Conservation (phyloP, 331 rosid genomes). For the Rosa hybrid region DNA sequence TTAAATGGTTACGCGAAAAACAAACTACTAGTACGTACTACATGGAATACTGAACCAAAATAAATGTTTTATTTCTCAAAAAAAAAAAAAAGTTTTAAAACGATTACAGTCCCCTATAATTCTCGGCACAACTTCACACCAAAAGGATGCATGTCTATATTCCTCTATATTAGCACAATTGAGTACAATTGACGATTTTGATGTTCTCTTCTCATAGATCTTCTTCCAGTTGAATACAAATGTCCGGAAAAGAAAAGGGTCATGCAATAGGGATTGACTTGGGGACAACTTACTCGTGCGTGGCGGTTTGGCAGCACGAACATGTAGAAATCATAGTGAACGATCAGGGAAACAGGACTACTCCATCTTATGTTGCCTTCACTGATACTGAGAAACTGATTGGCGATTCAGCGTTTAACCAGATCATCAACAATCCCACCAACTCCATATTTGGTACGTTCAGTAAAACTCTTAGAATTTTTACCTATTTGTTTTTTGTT, state of each 20-base stretch:
- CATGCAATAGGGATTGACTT: background rate
- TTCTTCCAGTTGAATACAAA: background rate
- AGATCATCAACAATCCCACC: background rate
- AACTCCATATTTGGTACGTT: background rate
- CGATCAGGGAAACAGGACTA: background rate
- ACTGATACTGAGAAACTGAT: constrained; percentile 3
- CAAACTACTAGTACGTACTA: no score
- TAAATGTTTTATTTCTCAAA: no score
- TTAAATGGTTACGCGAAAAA: no score
- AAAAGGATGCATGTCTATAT: no score
- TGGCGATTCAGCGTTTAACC: background rate
- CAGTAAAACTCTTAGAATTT: background rate
- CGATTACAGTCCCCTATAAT: no score
- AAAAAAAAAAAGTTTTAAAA: no score
- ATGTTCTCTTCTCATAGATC: background rate
- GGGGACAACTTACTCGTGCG: background rate
- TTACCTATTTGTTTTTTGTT: background rate
- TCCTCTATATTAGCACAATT: no score
- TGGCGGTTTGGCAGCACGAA: background rate
- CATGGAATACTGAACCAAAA: no score
- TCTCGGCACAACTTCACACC: no score
- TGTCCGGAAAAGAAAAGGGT: background rate
- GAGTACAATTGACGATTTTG: no score
- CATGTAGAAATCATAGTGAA: constrained; percentile 3
- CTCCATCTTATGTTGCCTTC: constrained; percentile 1